Percentiles rank a stretch among this genome's conserved stretches.
Conservation (phyloP, 2,329 filamentous ascomycete genomes). For the Chalaropsis thielavioides region DNA sequence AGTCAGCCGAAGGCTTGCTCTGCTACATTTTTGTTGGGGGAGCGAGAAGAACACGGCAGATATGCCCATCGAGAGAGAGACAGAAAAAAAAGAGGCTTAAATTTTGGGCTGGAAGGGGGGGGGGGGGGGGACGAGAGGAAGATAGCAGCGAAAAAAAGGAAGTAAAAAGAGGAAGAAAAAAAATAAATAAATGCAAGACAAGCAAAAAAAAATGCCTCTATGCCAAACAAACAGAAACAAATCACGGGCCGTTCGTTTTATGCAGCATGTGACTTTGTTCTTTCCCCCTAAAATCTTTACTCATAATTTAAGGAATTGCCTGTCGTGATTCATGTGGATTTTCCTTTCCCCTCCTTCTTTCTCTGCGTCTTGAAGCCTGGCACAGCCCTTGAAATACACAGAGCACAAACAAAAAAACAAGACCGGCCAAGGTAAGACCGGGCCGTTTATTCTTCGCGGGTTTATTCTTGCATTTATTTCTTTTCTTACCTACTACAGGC, state of each 20-base stretch:
- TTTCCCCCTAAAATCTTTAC: neutral
- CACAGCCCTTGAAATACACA: neutral
- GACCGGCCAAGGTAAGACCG: neutral
- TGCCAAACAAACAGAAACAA: neutral
- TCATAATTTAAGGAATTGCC: neutral
- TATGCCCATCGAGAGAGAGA: neutral
- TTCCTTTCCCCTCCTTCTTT: neutral
- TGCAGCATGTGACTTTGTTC: neutral
- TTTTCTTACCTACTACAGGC: neutral
- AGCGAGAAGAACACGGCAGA: neutral
- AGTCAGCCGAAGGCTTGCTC: neutral
- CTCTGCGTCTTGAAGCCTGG: neutral
- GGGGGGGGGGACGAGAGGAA: no score
- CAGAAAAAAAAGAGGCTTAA: neutral
- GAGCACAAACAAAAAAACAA: neutral
- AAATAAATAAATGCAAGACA: neutral
- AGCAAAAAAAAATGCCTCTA: neutral
- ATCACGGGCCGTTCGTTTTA: neutral
- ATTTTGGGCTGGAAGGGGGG: neutral
- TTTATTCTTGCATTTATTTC: neutral
- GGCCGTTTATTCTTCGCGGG: no score
- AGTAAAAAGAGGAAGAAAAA: neutral
- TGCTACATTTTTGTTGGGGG: neutral
- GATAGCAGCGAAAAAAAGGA: neutral
- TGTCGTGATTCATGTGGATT: no score